phyloP scores from a whole-genome alignment of 345 rosid species.

The Atalantia buxifolia region DNA sequence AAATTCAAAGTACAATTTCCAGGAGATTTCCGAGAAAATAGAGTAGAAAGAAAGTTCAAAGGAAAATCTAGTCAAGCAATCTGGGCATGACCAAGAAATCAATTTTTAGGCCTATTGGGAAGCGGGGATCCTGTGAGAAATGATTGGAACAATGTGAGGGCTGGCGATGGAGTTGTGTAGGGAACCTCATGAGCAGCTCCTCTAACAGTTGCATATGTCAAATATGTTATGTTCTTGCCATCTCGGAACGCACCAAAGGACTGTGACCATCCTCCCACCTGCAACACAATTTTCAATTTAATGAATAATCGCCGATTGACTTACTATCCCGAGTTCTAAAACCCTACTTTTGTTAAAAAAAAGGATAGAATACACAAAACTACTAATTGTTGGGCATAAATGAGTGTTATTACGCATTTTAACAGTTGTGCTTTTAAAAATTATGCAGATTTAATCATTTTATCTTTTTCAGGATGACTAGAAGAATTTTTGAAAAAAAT shows the following conservation, averaged over 20 bases:
- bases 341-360: no score
- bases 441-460: no score
- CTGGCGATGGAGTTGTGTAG: conserved; percentile 26
- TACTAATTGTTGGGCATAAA: no score
- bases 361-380: rapidly evolving
- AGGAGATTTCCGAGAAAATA: neutral
- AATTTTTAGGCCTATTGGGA: neutral
- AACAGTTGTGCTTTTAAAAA: no score
- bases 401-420: no score
- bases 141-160: conserved; percentile 22
- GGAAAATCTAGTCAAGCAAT: neutral
- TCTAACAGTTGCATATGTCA: conserved; percentile 22
- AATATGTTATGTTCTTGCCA: conserved; percentile 16
- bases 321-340: no score
- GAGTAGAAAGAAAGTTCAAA: neutral
- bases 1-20: neutral
- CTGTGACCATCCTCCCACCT: conserved; percentile 35
- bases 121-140: conserved; percentile 14
- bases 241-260: conserved; percentile 11
- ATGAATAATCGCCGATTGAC: no score
- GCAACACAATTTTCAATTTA: neutral
- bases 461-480: no score
- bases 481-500: no score
- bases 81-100: neutral
- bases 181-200: conserved; percentile 31